Evolutionary conservation across 2,329 filamentous ascomycete genomes (phyloP).

Genomic region (Aspergillus neoniger): DNA sequence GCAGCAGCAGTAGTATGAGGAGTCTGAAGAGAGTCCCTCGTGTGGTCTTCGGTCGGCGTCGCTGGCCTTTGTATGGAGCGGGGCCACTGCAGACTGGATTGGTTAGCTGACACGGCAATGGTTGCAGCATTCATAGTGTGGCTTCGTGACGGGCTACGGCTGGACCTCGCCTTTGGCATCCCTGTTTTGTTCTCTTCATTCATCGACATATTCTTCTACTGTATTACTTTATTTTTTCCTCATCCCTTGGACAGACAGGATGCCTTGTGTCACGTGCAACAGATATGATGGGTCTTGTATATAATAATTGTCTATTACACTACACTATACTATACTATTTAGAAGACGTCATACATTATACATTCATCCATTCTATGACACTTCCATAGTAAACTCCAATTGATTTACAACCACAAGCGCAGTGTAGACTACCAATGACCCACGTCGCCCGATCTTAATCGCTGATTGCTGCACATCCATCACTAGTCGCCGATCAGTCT

Average conservation of each 20-base stretch:
- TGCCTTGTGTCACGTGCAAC: too few species aligned
- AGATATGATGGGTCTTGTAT: neutral
- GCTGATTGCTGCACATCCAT: neutral
- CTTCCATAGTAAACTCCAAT: too few species aligned
- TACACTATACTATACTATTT: neutral
- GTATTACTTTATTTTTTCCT: too few species aligned
- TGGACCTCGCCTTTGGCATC: too few species aligned
- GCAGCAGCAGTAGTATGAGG: neutral
- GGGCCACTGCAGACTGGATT: neutral
- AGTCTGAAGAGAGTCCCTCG: neutral
- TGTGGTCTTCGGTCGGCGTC: constrained; percentile 4
- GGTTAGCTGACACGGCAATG: neutral
- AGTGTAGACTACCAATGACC: too few species aligned
- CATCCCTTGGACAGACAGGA: too few species aligned
- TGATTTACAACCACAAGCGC: too few species aligned
- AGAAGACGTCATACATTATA: neutral
- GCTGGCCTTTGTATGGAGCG: neutral
- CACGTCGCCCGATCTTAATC: too few species aligned
- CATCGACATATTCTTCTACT: too few species aligned
- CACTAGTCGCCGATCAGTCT: neutral
- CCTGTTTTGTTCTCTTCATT: too few species aligned
- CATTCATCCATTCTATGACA: too few species aligned
- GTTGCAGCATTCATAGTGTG: too few species aligned
- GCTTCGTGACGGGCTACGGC: neutral
- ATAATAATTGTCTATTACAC: neutral